Evolutionary conservation across 306 rosid species (phyloP).

Genomic region (Betula pendula): DNA sequence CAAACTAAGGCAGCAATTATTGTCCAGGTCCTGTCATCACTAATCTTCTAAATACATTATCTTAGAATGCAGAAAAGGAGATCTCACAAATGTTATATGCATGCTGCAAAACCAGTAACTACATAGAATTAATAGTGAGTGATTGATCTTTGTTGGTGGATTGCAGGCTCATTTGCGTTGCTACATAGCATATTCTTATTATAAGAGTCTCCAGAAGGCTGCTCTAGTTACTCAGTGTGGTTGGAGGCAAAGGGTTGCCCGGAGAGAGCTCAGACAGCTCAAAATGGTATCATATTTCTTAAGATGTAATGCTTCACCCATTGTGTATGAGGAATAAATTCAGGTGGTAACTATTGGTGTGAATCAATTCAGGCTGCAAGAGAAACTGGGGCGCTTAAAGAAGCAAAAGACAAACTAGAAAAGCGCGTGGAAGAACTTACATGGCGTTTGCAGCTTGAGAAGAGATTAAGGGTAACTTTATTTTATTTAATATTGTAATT

Average conservation of each 20-base stretch:
- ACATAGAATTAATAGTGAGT: not conserved
- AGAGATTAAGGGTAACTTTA: conserved; percentile 81
- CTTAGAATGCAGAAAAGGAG: conserved; percentile 14
- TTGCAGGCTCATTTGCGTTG: conserved; percentile 81
- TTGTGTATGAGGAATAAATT: conserved; percentile 16
- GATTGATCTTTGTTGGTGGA: conserved; percentile 14
- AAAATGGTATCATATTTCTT: conserved; percentile 66
- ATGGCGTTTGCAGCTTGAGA: conserved; percentile 98
- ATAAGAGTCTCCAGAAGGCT: conserved; percentile 81
- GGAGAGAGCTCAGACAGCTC: conserved; percentile 89
- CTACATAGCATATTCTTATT: conserved; percentile 68
- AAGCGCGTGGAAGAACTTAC: conserved; percentile 99
- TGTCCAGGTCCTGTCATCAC: conserved; percentile 61
- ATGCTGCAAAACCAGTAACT: conserved; percentile 13
- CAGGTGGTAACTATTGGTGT: conserved; percentile 28
- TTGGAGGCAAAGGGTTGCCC: conserved; percentile 95
- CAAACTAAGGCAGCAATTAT: conserved; percentile 88
- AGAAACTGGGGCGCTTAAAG: conserved; percentile 99
- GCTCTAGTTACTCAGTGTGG: conserved; percentile 83
- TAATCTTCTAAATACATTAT: conserved; percentile 28
- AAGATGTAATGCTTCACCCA: conserved; percentile 17
- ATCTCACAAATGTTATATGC: conserved; percentile 15
- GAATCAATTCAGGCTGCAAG: conserved; percentile 78
- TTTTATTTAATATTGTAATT: conserved; percentile 22
- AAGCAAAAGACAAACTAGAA: conserved; percentile 97